Conservation (phyloP, 345 rosid genomes). For the Brassica rapa region DNA sequence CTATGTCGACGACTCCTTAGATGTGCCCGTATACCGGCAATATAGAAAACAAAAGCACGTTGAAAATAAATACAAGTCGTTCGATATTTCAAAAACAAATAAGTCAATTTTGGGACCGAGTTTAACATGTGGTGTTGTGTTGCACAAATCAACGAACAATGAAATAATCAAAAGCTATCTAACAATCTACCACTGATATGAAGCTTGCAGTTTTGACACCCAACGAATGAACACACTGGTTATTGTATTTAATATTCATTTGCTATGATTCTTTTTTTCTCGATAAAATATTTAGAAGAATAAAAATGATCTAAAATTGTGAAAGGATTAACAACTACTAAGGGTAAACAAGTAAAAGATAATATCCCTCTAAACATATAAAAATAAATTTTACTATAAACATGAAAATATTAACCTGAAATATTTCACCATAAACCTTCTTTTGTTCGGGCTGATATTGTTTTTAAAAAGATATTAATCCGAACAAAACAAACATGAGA, state of each 20-base stretch:
- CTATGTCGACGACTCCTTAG: background rate
- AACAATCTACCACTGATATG: background rate
- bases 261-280: background rate
- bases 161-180: slow-evolving; percentile 6
- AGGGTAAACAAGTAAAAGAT: no score
- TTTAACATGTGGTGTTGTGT: slow-evolving; percentile 14
- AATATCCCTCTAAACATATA: no score
- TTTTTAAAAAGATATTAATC: no score
- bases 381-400: no score
- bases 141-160: background rate
- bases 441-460: no score
- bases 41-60: slow-evolving; percentile 26
- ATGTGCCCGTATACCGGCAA: slow-evolving; percentile 14
- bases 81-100: background rate
- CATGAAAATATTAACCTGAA: no score
- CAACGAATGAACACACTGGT: background rate
- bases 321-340: no score
- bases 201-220: background rate
- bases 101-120: slow-evolving; percentile 14
- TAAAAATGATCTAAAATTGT: no score
- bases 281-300: background rate
- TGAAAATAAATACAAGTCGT: background rate
- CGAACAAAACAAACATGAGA: no score
- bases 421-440: no score
- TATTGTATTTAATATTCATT: background rate